Evolutionary conservation across 441 rosid genomes (phyloP), one percentile per base, ranked within the genome.

Genomic region (Populus hybrid): DNA sequence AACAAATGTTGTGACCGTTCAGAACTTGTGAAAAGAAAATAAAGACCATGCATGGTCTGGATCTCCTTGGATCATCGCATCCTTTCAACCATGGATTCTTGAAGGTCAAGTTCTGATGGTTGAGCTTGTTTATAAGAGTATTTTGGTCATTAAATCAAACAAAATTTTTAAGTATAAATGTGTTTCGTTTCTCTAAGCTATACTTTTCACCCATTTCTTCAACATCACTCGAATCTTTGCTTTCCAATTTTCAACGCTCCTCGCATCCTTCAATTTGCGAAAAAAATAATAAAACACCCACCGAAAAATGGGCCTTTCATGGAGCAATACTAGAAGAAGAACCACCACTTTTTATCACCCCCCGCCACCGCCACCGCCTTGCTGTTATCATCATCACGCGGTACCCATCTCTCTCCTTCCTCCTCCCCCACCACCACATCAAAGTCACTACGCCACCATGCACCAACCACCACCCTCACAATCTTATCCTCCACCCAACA

Each of bases 261-360:
- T 66, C 7, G 26, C 40, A 59, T 14, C 20, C 78, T 28, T 35
- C 54, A 0, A 14, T 65, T 46, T 12, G 20, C 57, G 0, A 46
- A 12, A 12, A 12, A 4, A 14, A 46, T 38, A 38, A 38, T 38
- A 0, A 46, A 46, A 46, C 16, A 46, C 2, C 18, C 11, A 12
- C 64, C 24, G 2, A 20, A 34, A 65, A 54, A 95, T 92, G 99
- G 97, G 99, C 20, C 84, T 88, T 84, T 92, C 96, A 64, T 89
- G 84, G 78, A 91, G 78, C 72, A 83, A 79, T 70, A 76, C 78
- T 78, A 81, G 93, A 38, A 84, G 99, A 75, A 87, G 97, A 83
- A 83, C 85, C 73, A 77, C 86, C 68, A 76, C 76, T 16, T 81
- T 74, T 61, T 81, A 81, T 80, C 89, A 73, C 12, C 88, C 78